Percentiles rank a stretch among this genome's conserved stretches.
These are phyloP conservation scores for Tolypocladium amazonense DNA, from an alignment of 2,329 filamentous ascomycete species.

Conservation along the genomic window DNA sequence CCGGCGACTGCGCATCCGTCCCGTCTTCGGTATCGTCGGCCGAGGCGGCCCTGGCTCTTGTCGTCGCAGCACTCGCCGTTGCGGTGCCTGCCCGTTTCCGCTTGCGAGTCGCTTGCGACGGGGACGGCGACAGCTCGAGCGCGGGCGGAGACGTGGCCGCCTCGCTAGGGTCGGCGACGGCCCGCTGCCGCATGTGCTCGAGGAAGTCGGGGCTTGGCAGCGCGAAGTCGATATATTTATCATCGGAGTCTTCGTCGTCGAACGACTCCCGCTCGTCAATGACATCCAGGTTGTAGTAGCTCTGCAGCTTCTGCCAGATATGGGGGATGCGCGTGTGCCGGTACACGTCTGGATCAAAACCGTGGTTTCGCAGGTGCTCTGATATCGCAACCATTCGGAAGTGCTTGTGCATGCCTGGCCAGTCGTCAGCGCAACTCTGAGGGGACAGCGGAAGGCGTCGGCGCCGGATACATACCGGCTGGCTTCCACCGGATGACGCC, in stretches of 20 bases:
- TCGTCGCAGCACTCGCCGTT: background rate
- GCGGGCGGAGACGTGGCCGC: constrained; percentile 35
- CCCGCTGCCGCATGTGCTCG: constrained; percentile 34
- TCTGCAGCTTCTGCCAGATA: constrained; percentile 81
- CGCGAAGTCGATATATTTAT: constrained; percentile 56
- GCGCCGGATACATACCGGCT: constrained; percentile 48
- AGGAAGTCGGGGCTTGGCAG: constrained; percentile 40
- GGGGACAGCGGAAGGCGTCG: background rate
- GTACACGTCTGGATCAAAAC: constrained; percentile 58
- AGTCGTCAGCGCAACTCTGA: constrained; percentile 3
- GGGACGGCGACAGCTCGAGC: constrained; percentile 26
- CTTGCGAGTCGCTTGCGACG: constrained; percentile 26
- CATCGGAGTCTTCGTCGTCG: constrained; percentile 47
- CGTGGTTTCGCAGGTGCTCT: constrained; percentile 69
- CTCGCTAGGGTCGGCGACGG: constrained; percentile 34
- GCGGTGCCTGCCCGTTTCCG: constrained; percentile 31
- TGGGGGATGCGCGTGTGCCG: constrained; percentile 80
- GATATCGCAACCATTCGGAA: constrained; percentile 85
- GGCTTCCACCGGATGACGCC: constrained; percentile 92
- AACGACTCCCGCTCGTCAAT: constrained; percentile 76
- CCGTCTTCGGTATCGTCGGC: constrained; percentile 38
- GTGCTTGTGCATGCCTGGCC: constrained; percentile 77
- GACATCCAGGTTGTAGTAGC: constrained; percentile 74
- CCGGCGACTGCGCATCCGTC: constrained; percentile 26
- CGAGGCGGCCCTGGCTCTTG: constrained; percentile 29